Base-by-base conservation (phyloP, 306 rosid species). In the Heteromeles arbutifolia region DNA sequence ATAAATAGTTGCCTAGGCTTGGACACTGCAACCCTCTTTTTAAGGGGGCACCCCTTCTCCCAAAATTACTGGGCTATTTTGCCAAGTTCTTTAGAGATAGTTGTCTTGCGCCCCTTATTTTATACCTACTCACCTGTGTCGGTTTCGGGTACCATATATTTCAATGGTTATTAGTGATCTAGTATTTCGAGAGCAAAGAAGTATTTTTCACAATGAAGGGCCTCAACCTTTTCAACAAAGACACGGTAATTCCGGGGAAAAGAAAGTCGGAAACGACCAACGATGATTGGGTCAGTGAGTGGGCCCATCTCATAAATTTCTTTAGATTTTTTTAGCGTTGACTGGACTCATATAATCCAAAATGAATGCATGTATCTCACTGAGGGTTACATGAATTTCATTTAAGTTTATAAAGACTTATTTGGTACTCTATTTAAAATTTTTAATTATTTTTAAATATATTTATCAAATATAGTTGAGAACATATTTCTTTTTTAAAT, bases 171-270 rank as follows among this genome's bases (percentile, higher is more conserved):
- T 18, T 18, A 48, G 17, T 0, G 19, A 48, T 5, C 54, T 0
- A 15, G 21, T 48, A 48, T 15, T 50, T 50, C 54, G 0, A 5
- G 17, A 50, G 54, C 21, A 50, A 3, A 8, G 1, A 50, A 5
- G 8, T 50, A 50, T 15, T 15, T 50, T 15, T 50, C 54, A 50
- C 8, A 5, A 50, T 2, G 54, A 48, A 48, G 54, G 54, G 3
- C 54, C 54, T 12, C 10, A 14, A 28, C 9, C 21, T 28, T 13
- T 62, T 28, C 39, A 26, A 4, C 34, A 34, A 41, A 14, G 8
- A 75, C 75, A 72, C 85, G 82, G 59, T 62, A 67, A 82, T 82
- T 67, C 78, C 85, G 85, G 84, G 21, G 28, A 52, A 37, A 34
- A 37, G 64, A 37, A 70, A 29, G 50, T 0, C 6, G 9, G 18